These are phyloP conservation scores for Tylopilus sp. DNA, from an alignment of 1,284 basidiomycete species.

Conservation along the genomic window DNA sequence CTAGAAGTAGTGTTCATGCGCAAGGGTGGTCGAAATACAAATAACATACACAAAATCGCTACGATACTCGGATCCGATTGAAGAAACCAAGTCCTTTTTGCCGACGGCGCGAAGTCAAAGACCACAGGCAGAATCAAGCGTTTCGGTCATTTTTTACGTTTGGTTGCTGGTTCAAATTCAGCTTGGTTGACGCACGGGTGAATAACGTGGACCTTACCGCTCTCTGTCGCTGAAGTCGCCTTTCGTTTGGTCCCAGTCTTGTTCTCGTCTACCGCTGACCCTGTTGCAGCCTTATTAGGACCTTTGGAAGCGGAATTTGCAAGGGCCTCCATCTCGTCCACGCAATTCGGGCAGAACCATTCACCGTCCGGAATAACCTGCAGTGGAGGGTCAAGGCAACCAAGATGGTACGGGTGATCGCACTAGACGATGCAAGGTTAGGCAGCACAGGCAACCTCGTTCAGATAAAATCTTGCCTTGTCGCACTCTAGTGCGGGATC, in stretches of 20 bases:
- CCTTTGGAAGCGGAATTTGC: constrained; percentile 14
- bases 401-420: constrained; percentile 84
- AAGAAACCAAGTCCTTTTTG: not conserved
- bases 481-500: constrained; percentile 79
- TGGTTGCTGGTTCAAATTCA: constrained; percentile 17
- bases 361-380: constrained; percentile 79
- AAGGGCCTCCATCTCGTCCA: constrained; percentile 26
- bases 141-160: constrained; percentile 29
- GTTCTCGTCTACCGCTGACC: not conserved
- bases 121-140: not conserved
- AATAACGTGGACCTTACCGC: constrained; percentile 15
- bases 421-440: constrained; percentile 50
- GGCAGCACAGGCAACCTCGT: not conserved
- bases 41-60: constrained; percentile 22
- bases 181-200: not conserved
- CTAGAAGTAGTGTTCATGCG: not conserved
- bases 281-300: constrained; percentile 5
- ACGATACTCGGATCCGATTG: constrained; percentile 4
- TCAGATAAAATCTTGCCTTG: constrained; percentile 51
- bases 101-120: not conserved
- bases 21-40: constrained; percentile 21
- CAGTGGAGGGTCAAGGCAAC: constrained; percentile 79
- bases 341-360: constrained; percentile 86
- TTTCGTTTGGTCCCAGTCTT: constrained; percentile 28
- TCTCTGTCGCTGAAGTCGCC: constrained; percentile 23